Evolutionary conservation across 2,329 filamentous ascomycete genomes (phyloP).

Genomic region (Aspergillus arachidicola): DNA sequence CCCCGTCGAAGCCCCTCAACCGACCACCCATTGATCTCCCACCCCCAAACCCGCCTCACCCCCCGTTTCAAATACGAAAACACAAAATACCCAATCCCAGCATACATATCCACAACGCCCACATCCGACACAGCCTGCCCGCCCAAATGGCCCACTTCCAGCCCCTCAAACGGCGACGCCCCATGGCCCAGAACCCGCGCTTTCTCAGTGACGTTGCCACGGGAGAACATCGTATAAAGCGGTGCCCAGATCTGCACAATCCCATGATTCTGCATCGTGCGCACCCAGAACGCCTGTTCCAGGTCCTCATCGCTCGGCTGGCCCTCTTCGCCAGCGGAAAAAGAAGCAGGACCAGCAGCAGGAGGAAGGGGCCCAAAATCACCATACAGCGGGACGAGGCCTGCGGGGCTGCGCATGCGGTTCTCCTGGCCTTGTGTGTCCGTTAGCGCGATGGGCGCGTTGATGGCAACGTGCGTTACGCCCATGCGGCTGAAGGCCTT

Average conservation of each 20-base stretch:
- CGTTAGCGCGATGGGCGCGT: conserved; percentile 56
- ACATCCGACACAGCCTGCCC: conserved; percentile 29
- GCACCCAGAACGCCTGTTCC: conserved; percentile 73
- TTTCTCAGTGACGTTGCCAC: conserved; percentile 90
- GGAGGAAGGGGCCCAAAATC: conserved; percentile 64
- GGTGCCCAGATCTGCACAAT: conserved; percentile 87
- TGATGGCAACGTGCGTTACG: conserved; percentile 61
- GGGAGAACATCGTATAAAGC: conserved; percentile 88
- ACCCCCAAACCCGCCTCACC: conserved; percentile 71
- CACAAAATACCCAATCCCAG: conserved; percentile 90
- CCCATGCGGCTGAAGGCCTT: conserved; percentile 39
- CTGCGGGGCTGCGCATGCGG: conserved; percentile 70
- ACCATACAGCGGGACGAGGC: conserved; percentile 71
- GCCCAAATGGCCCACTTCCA: conserved; percentile 30
- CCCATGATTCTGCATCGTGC: conserved; percentile 72
- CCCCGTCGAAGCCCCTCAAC: conserved; percentile 80
- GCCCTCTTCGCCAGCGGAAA: conserved; percentile 7
- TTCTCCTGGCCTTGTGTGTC: conserved; percentile 58
- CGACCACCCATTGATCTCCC: conserved; percentile 89
- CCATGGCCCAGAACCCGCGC: conserved; percentile 65
- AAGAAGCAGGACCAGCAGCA: background rate
- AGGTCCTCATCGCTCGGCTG: conserved; percentile 58
- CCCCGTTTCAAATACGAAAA: conserved; percentile 79
- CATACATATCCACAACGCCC: conserved; percentile 75
- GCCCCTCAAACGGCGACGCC: conserved; percentile 34